Percentiles rank a stretch among this genome's conserved stretches.
These are phyloP conservation scores for Vitis amurensis DNA, from an alignment of 164 flowering plant genomes.

Conservation along the genomic window DNA sequence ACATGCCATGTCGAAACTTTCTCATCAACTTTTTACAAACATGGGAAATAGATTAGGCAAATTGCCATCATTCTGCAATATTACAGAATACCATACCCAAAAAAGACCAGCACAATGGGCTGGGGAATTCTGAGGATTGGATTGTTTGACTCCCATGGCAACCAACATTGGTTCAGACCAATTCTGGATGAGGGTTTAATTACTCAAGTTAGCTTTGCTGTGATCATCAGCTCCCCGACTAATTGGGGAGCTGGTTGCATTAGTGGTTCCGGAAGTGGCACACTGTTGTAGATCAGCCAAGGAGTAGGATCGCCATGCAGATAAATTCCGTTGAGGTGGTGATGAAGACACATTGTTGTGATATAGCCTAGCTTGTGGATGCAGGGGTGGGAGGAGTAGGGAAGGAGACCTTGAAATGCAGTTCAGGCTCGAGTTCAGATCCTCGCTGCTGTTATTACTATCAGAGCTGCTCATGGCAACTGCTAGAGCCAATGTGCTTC, in stretches of 20 bases:
- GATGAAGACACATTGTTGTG: constrained; percentile 7
- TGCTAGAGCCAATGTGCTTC: constrained; percentile 60
- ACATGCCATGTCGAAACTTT: too few relatives aligned
- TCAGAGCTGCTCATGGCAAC: constrained; percentile 57
- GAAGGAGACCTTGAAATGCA: constrained; percentile 32
- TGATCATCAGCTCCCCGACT: constrained; percentile 5
- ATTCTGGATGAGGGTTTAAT: background rate
- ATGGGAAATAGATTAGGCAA: too few relatives aligned
- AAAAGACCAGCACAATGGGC: background rate
- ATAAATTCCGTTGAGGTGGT: constrained; percentile 15
- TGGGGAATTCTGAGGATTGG: too few relatives aligned
- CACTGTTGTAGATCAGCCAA: constrained; percentile 53
- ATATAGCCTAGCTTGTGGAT: constrained; percentile 27
- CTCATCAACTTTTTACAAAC: too few relatives aligned
- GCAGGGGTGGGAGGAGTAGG: constrained; percentile 45
- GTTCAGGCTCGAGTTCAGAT: constrained; percentile 19
- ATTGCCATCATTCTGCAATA: too few relatives aligned
- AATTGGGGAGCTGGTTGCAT: constrained; percentile 2
- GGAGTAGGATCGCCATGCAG: constrained; percentile 57
- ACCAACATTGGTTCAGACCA: too few relatives aligned
- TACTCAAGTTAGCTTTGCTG: too few relatives aligned
- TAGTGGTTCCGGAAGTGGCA: constrained; percentile 5
- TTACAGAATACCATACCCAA: too few relatives aligned
- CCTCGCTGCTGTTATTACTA: constrained; percentile 35
- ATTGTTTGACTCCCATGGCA: too few relatives aligned